Evolutionary conservation across 257 asterid species (phyloP).

Genomic region (Petrea volubilis): DNA sequence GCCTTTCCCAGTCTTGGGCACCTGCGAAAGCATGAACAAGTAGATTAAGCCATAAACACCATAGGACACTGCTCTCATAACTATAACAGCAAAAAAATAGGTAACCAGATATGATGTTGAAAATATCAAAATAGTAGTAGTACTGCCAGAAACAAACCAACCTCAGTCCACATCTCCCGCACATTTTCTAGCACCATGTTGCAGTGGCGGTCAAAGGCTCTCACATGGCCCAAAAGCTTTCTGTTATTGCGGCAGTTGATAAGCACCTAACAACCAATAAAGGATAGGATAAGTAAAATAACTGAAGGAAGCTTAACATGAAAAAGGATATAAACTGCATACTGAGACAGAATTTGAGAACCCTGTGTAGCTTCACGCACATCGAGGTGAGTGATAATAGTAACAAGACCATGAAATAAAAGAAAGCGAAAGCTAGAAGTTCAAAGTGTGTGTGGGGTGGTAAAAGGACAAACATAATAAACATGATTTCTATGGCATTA

Average conservation of each 20-base stretch:
- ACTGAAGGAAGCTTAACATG: background rate
- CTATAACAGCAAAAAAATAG: background rate
- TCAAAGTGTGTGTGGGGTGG: no score
- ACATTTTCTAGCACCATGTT: conserved; percentile 94
- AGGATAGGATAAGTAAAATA: conserved; percentile 7
- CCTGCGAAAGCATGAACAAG: conserved; percentile 36
- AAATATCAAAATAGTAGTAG: background rate
- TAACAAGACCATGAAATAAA: background rate
- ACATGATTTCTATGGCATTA: background rate
- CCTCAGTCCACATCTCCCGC: conserved; percentile 98
- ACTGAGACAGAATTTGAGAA: background rate
- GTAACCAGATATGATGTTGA: background rate
- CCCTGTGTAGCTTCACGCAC: background rate
- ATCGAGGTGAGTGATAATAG: background rate
- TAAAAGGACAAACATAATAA: background rate
- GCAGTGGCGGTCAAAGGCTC: conserved; percentile 92
- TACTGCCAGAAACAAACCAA: conserved; percentile 14
- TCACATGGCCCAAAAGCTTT: conserved; percentile 85
- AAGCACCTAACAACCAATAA: conserved; percentile 51
- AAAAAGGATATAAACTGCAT: background rate
- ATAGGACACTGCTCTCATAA: background rate
- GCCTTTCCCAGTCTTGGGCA: conserved; percentile 90
- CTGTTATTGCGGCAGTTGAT: conserved; percentile 88
- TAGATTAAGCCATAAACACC: conserved; percentile 2
- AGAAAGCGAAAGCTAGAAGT: background rate